Base-by-base conservation (phyloP, 2,329 filamentous ascomycete genomes). In the Trichoderma asperellum region DNA sequence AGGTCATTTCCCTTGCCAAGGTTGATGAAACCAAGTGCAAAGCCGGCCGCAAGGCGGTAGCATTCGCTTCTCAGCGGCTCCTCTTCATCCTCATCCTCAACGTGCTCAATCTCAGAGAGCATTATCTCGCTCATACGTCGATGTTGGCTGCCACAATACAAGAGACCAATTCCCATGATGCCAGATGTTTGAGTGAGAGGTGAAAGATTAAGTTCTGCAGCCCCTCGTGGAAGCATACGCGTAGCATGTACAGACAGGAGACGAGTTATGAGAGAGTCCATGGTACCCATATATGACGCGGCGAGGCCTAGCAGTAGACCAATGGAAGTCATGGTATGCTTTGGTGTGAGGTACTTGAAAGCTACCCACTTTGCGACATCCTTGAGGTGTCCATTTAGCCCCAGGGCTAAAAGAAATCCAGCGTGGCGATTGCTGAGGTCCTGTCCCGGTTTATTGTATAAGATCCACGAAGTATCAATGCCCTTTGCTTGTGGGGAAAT, bases 281-380 rank as follows among this genome's bases (percentile, higher is more conserved):
- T 98, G 2, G 94, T 98, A 1, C 96, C 96, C 73, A 97, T 86
- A 77, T 97, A 97, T 1, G 96, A 98, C 32, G 93, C 96, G 10
- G 96, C 94, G 21, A 99, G 84, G 0, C 96, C 96, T 0, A 99
- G 85, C 3, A 99, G 85, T n/a, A 99, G 84, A 11, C 96, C 96
- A 67, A 99, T 95, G 0, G 96, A 98, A 29, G 96, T 98, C 96
- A 99, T 99, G 32, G 94, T 97, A 79, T 99, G 96, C 76, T 99
- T 99, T 1, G 96, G 95, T 0, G 96, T 99, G n/a, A 99, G 84
- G 74, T 99, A 99, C 77, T 97, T 98, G 86, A 98, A 99, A 10
- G 94, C 95, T 55, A 99, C 91, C 95, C 96, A 99, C 82, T 98
- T 98, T 2, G 96, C 96, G 34, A 99, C 87, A 8, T 89, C 91